These are phyloP conservation scores for Alternaria sp. DNA, from an alignment of 2,329 filamentous ascomycete genomes.

Conservation along the genomic window DNA sequence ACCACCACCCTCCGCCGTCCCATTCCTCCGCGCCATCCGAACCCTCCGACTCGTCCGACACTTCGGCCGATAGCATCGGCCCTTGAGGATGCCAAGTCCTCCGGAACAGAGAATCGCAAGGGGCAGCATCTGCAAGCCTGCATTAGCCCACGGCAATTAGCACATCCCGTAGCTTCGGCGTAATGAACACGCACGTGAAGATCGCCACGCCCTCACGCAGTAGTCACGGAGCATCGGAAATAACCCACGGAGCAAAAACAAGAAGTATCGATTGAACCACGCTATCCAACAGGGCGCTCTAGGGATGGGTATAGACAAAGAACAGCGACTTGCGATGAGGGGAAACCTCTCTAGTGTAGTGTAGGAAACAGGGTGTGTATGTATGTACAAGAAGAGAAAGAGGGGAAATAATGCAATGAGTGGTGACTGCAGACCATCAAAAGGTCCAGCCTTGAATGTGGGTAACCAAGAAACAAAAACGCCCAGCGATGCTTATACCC, in stretches of 20 bases:
- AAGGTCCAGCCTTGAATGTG: background rate
- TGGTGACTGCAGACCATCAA: background rate
- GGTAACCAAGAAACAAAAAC: background rate
- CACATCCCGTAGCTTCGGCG: background rate
- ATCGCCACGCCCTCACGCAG: background rate
- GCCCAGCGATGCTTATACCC: background rate
- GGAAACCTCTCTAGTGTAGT: background rate
- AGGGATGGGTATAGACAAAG: slow-evolving; percentile 3
- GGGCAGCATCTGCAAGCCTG: background rate
- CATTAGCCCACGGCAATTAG: background rate
- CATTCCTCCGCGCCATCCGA: background rate
- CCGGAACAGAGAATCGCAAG: background rate
- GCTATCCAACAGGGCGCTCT: background rate
- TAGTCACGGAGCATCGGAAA: background rate
- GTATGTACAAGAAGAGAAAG: background rate
- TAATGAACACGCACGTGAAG: background rate
- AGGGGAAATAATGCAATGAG: background rate
- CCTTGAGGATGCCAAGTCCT: background rate
- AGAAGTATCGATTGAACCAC: background rate
- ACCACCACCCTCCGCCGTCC: background rate
- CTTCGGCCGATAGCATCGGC: background rate
- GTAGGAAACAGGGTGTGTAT: background rate
- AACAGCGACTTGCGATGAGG: background rate
- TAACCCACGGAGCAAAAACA: background rate
- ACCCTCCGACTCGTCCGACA: background rate